phyloP scores from a whole-genome alignment of 768 basidiomycete genomes.

The Clavaria fumosa region DNA sequence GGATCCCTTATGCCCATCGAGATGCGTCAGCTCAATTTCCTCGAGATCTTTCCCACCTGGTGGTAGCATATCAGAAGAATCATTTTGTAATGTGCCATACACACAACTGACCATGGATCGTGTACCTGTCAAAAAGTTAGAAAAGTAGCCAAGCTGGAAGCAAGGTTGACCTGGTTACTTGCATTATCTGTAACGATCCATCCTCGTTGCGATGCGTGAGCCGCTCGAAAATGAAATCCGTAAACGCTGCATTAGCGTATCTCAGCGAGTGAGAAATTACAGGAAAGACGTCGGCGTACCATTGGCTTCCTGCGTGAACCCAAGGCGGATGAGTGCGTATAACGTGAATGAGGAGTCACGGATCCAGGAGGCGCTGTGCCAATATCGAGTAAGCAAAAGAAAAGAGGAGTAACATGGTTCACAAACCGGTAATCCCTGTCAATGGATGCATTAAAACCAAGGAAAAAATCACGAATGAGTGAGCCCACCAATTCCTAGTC shows the following conservation, averaged over 20 bases:
- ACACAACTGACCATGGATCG: slow-evolving; percentile 56
- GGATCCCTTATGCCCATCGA: slow-evolving; percentile 80
- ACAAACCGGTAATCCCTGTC: slow-evolving; percentile 48
- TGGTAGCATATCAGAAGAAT: not conserved
- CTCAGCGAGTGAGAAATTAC: not conserved
- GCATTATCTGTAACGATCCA: slow-evolving; percentile 89
- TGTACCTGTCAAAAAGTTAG: too few relatives aligned
- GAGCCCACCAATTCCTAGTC: slow-evolving; percentile 63
- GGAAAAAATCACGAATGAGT: slow-evolving; percentile 1
- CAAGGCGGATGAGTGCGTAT: slow-evolving; percentile 85
- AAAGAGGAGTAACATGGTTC: not conserved
- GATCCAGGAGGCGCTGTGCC: slow-evolving; percentile 67
- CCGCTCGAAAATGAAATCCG: slow-evolving; percentile 83
- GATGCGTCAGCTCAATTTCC: slow-evolving; percentile 70
- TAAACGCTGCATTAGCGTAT: slow-evolving; percentile 38
- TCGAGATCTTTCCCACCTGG: slow-evolving; percentile 63
- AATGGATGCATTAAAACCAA: not conserved
- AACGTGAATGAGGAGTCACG: slow-evolving; percentile 94
- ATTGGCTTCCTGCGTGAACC: slow-evolving; percentile 87
- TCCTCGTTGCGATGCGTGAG: slow-evolving; percentile 75
- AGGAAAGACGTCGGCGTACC: slow-evolving; percentile 26
- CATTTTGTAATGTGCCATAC: not conserved
- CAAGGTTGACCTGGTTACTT: too few relatives aligned
- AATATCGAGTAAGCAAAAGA: too few relatives aligned
- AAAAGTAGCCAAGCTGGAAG: too few relatives aligned